phyloP scores from a whole-genome alignment of 2,329 filamentous ascomycete genomes.

The Epicoccum nigrum region DNA sequence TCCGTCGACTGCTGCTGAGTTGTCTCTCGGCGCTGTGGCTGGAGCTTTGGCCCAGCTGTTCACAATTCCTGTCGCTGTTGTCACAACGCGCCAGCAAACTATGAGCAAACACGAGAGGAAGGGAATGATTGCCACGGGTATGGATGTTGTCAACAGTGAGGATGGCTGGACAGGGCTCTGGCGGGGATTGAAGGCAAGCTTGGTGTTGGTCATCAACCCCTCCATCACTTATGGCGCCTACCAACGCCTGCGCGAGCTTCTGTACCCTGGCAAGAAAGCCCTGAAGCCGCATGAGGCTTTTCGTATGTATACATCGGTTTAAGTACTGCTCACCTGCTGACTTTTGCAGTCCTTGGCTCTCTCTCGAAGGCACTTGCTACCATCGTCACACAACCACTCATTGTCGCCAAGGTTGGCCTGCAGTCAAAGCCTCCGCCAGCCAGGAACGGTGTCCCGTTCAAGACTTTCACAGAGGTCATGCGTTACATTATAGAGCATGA shows the following conservation, averaged over 20 bases:
- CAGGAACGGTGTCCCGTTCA: slow-evolving; percentile 88
- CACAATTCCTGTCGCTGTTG: slow-evolving; percentile 93
- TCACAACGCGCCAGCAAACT: slow-evolving; percentile 96
- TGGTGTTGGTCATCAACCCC: slow-evolving; percentile 94
- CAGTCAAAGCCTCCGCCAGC: slow-evolving; percentile 89
- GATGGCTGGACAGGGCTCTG: slow-evolving; percentile 90
- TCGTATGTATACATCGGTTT: slow-evolving; percentile 62
- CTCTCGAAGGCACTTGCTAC: slow-evolving; percentile 93
- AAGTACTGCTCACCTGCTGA: slow-evolving; percentile 2
- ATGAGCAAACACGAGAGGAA: slow-evolving; percentile 84
- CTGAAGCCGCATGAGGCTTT: slow-evolving; percentile 89
- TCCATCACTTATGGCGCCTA: slow-evolving; percentile 98
- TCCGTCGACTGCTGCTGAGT: slow-evolving; percentile 80
- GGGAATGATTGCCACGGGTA: slow-evolving; percentile 83
- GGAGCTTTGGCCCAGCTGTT: slow-evolving; percentile 93
- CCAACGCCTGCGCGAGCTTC: slow-evolving; percentile 77
- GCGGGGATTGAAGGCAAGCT: slow-evolving; percentile 92
- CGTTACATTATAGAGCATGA: slow-evolving; percentile 89
- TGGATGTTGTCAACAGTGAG: slow-evolving; percentile 86
- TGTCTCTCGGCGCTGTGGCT: slow-evolving; percentile 82
- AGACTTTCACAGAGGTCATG: slow-evolving; percentile 94
- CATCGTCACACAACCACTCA: slow-evolving; percentile 89
- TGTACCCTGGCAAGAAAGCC: slow-evolving; percentile 78
- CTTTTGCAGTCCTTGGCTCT: slow-evolving; percentile 76
- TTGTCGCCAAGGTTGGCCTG: slow-evolving; percentile 95